Percentiles rank a stretch among this genome's conserved stretches.
Conservation (phyloP, 345 rosid species). For the Bruguiera sexangula region DNA sequence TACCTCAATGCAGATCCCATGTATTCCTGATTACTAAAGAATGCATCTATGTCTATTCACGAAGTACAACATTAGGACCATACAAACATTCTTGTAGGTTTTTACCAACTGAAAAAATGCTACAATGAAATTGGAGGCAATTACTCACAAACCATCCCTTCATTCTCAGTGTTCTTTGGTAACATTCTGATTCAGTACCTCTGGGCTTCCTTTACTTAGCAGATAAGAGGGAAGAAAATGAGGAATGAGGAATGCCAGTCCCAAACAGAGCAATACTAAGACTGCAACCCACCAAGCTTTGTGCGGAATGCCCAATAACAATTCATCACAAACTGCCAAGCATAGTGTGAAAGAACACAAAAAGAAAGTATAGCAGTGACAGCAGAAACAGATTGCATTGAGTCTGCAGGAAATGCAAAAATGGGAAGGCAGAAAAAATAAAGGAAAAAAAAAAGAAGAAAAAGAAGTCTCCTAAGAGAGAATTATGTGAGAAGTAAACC, state of each 20-base stretch:
- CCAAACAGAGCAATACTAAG: conserved; percentile 57
- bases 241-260: conserved; percentile 48
- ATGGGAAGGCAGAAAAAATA: too few species aligned
- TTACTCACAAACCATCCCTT: not conserved
- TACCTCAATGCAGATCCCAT: too few species aligned
- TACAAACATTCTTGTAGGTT: not conserved
- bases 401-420: not conserved
- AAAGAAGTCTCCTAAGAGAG: not conserved
- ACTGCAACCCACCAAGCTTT: conserved; percentile 66
- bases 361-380: not conserved
- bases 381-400: not conserved
- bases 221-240: conserved; percentile 50
- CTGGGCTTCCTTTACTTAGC: conserved; percentile 23
- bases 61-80: too few species aligned
- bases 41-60: too few species aligned
- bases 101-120: not conserved
- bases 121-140: not conserved
- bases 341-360: not conserved
- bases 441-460: too few species aligned
- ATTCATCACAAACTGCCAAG: conserved; percentile 74
- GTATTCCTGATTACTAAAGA: too few species aligned
- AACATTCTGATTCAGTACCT: conserved; percentile 6
- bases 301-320: conserved; percentile 63
- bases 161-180: conserved; percentile 41
- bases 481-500: not conserved